Conservation (phyloP, 1,284 basidiomycete species). For the Marasmius oreades region DNA sequence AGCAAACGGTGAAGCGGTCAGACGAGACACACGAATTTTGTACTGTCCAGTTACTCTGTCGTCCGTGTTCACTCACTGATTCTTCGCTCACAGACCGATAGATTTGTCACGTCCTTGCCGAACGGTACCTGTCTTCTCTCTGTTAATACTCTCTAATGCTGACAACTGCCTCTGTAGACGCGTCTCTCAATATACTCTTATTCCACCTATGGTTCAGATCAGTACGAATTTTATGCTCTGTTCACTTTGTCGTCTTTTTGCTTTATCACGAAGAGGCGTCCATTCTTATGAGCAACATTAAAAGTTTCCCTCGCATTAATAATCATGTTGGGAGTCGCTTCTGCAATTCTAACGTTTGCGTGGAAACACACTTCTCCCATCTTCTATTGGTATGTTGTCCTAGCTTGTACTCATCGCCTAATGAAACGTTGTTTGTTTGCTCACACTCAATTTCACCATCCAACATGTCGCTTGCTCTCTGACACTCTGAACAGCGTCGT, state of each 20-base stretch:
- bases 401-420: not conserved
- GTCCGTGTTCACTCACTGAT: slow-evolving; percentile 5
- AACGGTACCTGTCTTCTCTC: slow-evolving; percentile 14
- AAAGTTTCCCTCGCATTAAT: slow-evolving; percentile 17
- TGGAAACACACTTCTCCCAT: not conserved
- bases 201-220: too few species aligned
- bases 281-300: slow-evolving; percentile 82
- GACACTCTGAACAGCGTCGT: slow-evolving; percentile 86
- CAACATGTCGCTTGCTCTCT: slow-evolving; percentile 47
- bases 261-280: slow-evolving; percentile 59
- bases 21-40: slow-evolving; percentile 97
- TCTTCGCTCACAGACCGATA: slow-evolving; percentile 15
- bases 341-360: slow-evolving; percentile 8
- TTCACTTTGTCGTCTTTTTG: slow-evolving; percentile 81
- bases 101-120: not conserved
- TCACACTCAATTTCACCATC: not conserved
- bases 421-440: not conserved
- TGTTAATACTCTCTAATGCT: slow-evolving; percentile 8
- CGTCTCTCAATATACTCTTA: not conserved
- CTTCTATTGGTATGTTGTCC: not conserved
- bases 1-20: slow-evolving; percentile 91
- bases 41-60: slow-evolving; percentile 41
- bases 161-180: not conserved
- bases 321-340: slow-evolving; percentile 19
- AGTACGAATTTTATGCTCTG: slow-evolving; percentile 28